Evolutionary conservation across 73 alveolate species (phyloP), one percentile per base, ranked within the genome.

Genomic region (Blepharisma japonicum): DNA sequence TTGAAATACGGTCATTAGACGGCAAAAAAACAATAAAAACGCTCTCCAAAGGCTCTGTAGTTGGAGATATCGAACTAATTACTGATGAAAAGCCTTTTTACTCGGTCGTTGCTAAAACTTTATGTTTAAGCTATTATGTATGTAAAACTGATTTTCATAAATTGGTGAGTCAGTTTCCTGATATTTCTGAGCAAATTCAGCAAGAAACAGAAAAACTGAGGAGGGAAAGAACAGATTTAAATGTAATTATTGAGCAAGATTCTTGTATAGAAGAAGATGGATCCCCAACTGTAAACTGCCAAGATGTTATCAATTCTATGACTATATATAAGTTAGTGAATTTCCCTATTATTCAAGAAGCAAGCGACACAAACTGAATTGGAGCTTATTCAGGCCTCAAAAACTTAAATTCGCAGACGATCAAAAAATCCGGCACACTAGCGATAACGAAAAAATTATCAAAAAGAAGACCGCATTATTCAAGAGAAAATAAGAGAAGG

Each of bases 1-100:
- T 76, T 27, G 27, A 67, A 38, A 71, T 85, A 8, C 23, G 14
- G 5, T 61, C 88, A 39, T 81, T 70, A 20, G 90, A 88, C 67
- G 78, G 85, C 76, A 27, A 68, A 61, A 85, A 90, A 11, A 88
- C 85, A 6, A 32, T 79, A 54, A 77, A 61, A 11, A 85, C 86
- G 0, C 86, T 88, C 6, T 23, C 56, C 0, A 74, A 55, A 56
- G 92, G 92, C 6, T 9, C 55, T 18, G 81, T 55, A 81, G 86
- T 88, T 68, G 95, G 95, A 46, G 95, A 88, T 74, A 81, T 85
- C 21, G 90, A 90, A 9, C 55, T 88, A 6, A 77, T 88, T 80
- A 55, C 81, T 66, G 82, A 81, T 53, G 68, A 72, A 6, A 85
- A 77, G 77, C 51, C 92, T 38, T 18, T 45, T 9, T 45, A 45